Percentiles rank a stretch among this genome's conserved stretches.
Evolutionary conservation across 306 rosid species (phyloP).

Genomic region (Dryas alaskensis): DNA sequence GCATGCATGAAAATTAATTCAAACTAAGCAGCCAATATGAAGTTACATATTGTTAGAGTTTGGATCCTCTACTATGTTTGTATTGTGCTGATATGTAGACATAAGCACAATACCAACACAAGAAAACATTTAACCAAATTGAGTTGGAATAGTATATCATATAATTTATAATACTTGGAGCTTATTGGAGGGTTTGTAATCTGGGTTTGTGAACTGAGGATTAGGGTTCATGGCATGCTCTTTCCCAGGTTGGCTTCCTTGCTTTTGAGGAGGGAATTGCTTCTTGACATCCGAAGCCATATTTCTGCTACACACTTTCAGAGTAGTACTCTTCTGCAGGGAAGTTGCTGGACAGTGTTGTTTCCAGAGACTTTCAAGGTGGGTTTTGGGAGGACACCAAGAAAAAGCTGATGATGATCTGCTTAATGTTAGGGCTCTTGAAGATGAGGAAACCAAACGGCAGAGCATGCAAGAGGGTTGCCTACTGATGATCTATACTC

Average conservation of each 20-base stretch:
- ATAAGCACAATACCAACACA: too few relatives aligned
- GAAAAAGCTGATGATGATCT: conserved; percentile 5
- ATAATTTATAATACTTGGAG: conserved; percentile 42
- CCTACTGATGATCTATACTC: too few relatives aligned
- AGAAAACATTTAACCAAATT: too few relatives aligned
- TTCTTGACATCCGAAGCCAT: conserved; percentile 62
- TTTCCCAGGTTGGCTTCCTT: conserved; percentile 70
- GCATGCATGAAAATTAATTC: too few relatives aligned
- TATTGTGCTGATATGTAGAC: too few relatives aligned
- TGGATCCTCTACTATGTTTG: too few relatives aligned
- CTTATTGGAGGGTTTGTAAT: conserved; percentile 69
- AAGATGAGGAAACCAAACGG: neutral
- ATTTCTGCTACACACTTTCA: conserved; percentile 22
- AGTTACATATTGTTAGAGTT: too few relatives aligned
- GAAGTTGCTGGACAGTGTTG: neutral
- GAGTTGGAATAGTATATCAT: neutral
- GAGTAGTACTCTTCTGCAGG: neutral
- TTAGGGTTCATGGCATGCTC: conserved; percentile 71
- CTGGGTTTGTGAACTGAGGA: conserved; percentile 57
- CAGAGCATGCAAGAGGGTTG: neutral
- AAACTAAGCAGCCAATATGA: too few relatives aligned
- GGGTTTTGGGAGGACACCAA: neutral
- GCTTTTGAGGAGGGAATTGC: conserved; percentile 62
- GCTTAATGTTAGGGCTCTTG: neutral
- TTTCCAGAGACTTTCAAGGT: neutral